Percentiles rank a stretch among this genome's conserved stretches.
Evolutionary conservation across 1,284 basidiomycete genomes (phyloP).

Genomic region (Wallemia hederae): DNA sequence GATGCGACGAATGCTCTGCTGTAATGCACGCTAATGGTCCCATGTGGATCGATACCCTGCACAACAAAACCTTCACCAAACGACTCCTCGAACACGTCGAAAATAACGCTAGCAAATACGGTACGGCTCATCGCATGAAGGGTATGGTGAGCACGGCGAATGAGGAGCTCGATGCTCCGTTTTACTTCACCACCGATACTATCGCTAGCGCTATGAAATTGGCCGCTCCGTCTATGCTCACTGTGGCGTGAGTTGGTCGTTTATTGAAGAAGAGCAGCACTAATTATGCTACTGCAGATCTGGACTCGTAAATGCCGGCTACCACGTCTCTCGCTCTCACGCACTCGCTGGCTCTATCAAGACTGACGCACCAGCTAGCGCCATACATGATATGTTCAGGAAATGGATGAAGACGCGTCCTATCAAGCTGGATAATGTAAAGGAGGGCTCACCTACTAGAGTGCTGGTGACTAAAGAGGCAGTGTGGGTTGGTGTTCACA

Average conservation of each 20-base stretch:
- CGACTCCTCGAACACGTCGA: conserved; percentile 43
- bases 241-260: conserved; percentile 30
- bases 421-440: conserved; percentile 41
- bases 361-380: conserved; percentile 42
- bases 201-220: conserved; percentile 59
- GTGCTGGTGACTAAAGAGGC: conserved; percentile 33
- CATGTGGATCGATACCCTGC: conserved; percentile 81
- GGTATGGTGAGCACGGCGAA: conserved; percentile 80
- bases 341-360: conserved; percentile 68
- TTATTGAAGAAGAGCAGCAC: not conserved
- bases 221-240: conserved; percentile 38
- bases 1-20: conserved; percentile 55
- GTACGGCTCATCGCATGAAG: conserved; percentile 57
- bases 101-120: conserved; percentile 30
- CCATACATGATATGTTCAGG: conserved; percentile 55
- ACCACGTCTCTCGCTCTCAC: conserved; percentile 65
- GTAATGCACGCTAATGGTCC: conserved; percentile 55
- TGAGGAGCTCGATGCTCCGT: conserved; percentile 48
- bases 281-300: conserved; percentile 24
- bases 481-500: conserved; percentile 26
- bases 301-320: conserved; percentile 59
- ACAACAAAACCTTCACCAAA: conserved; percentile 41
- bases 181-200: conserved; percentile 73
- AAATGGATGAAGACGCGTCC: conserved; percentile 55
- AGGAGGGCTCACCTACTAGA: conserved; percentile 35